phyloP scores from a whole-genome alignment of 108 stramenopile species.

The Pseudonitzschia pungens region DNA sequence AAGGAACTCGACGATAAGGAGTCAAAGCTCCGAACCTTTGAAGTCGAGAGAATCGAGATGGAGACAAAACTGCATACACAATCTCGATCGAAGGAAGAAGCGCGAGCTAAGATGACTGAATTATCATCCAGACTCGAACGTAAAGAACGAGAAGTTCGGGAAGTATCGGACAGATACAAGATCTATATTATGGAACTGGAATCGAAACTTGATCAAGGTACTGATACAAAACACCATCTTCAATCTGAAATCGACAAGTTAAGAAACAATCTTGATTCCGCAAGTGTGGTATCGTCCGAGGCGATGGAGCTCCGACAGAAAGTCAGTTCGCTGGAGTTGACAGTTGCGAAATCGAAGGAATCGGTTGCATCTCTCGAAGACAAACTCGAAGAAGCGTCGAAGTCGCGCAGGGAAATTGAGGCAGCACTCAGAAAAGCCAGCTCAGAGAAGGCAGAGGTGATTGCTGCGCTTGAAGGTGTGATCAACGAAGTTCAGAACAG shows the following conservation, averaged over 20 bases:
- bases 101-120: slow-evolving; percentile 33
- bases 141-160: slow-evolving; percentile 46
- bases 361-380: slow-evolving; percentile 23
- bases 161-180: slow-evolving; percentile 43
- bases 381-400: slow-evolving; percentile 26
- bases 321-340: slow-evolving; percentile 28
- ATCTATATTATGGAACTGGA: slow-evolving; percentile 43
- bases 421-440: slow-evolving; percentile 35
- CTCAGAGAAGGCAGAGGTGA: slow-evolving; percentile 45
- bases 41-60: slow-evolving; percentile 42
- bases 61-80: slow-evolving; percentile 38
- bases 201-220: slow-evolving; percentile 39
- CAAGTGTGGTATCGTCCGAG: slow-evolving; percentile 31
- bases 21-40: slow-evolving; percentile 25
- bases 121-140: slow-evolving; percentile 40
- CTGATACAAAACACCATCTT: slow-evolving; percentile 35
- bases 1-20: slow-evolving; percentile 43
- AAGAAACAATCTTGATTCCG: slow-evolving; percentile 25
- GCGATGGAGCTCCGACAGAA: slow-evolving; percentile 34
- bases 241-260: slow-evolving; percentile 40
- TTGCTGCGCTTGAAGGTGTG: slow-evolving; percentile 53
- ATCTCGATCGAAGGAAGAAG: slow-evolving; percentile 33
- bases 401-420: slow-evolving; percentile 28
- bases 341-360: slow-evolving; percentile 34
- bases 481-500: slow-evolving; percentile 57